Conservation (phyloP, 306 rosid species). For the Quercus aquifolioides region DNA sequence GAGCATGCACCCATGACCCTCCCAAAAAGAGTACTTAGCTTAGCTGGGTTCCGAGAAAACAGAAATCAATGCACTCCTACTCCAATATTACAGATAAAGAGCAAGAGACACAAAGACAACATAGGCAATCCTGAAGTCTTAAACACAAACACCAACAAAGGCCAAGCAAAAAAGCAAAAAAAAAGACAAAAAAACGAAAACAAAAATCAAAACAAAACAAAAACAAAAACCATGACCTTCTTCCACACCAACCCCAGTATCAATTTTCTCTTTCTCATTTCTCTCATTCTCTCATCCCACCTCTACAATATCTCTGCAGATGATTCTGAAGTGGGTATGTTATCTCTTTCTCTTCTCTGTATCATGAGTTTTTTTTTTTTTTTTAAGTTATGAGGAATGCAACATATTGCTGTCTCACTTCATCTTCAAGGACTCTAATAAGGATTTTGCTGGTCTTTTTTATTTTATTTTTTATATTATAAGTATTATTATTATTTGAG, state of each 20-base stretch:
- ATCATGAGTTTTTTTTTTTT: not conserved
- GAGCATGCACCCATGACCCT: too few relatives aligned
- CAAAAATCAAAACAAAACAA: too few relatives aligned
- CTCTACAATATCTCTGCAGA: conserved; percentile 27
- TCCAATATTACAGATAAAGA: too few relatives aligned
- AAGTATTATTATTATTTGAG: not conserved
- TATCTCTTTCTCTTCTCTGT: not conserved
- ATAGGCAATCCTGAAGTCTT: not conserved
- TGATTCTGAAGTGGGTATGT: conserved; percentile 47
- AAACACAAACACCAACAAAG: not conserved
- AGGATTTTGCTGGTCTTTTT: not conserved
- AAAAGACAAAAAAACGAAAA: not conserved
- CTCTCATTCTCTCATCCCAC: conserved; percentile 21
- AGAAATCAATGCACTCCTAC: too few relatives aligned
- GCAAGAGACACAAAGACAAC: not conserved
- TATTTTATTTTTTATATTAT: not conserved
- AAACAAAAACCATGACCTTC: not conserved
- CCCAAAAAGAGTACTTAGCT: too few relatives aligned
- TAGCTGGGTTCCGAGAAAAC: too few relatives aligned
- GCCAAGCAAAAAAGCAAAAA: too few relatives aligned
- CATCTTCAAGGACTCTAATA: not conserved
- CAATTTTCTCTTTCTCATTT: conserved; percentile 17
- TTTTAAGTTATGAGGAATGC: not conserved
- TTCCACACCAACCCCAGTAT: conserved; percentile 8
- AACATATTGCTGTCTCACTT: not conserved